Percentiles rank a stretch among this genome's conserved stretches.
Conservation (phyloP, 2,329 filamentous ascomycete genomes). For the Ophiostoma himal-ulmi region DNA sequence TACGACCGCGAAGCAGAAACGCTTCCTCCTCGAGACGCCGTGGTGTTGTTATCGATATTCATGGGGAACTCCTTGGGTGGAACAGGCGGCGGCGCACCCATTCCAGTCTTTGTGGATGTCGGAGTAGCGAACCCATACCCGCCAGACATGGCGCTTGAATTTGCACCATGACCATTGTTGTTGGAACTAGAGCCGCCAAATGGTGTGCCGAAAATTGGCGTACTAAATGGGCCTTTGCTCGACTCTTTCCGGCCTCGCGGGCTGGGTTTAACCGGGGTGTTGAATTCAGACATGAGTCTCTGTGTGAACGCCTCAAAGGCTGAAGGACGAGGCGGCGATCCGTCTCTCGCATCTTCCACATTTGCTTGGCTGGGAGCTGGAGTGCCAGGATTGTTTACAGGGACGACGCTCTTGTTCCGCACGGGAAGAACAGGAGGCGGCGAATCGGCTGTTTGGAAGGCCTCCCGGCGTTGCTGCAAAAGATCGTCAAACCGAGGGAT, state of each 20-base stretch:
- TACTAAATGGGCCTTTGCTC: conserved; percentile 17
- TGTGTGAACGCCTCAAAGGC: conserved; percentile 58
- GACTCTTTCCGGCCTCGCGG: conserved; percentile 46
- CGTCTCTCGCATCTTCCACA: conserved; percentile 42
- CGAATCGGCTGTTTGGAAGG: conserved; percentile 54
- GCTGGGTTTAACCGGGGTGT: conserved; percentile 49
- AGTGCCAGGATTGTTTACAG: conserved; percentile 26
- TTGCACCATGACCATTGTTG: neutral
- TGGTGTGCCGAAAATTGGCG: conserved; percentile 5
- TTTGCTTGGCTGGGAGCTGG: conserved; percentile 38
- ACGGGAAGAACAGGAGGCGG: conserved; percentile 16
- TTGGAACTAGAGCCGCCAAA: neutral
- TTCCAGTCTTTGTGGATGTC: conserved; percentile 30
- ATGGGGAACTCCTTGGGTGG: conserved; percentile 40
- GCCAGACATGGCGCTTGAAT: conserved; percentile 22
- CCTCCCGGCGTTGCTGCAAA: conserved; percentile 58
- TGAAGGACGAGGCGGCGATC: conserved; percentile 49
- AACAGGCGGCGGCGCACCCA: conserved; percentile 30
- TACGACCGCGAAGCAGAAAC: conserved; percentile 34
- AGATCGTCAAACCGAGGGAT: conserved; percentile 69
- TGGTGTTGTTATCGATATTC: conserved; percentile 31
- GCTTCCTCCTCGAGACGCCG: conserved; percentile 30
- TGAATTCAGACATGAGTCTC: conserved; percentile 54
- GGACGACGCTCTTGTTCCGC: neutral
- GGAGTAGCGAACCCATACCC: conserved; percentile 32